A percentile compares a stretch with the other conserved stretches of the same genome.
Evolutionary conservation across 2,329 filamentous ascomycete species (phyloP).

Genomic region (Xylariomycetidae sp.): DNA sequence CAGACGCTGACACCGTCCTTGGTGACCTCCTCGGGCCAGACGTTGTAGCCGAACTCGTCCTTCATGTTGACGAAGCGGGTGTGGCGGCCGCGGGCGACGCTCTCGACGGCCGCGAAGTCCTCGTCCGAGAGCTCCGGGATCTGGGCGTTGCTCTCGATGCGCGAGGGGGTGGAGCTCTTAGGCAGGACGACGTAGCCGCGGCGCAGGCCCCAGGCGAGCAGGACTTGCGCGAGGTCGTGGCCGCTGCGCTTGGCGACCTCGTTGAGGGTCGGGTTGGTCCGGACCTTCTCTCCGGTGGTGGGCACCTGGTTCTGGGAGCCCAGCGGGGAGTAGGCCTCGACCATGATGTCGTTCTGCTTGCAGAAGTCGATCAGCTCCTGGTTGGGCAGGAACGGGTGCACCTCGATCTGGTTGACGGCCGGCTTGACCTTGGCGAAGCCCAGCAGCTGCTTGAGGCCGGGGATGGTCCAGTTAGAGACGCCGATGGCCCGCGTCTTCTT

Average conservation of each 20-base stretch:
- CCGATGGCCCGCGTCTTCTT: slow-evolving; percentile 36
- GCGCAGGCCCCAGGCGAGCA: slow-evolving; percentile 62
- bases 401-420: slow-evolving; percentile 41
- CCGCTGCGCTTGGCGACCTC: slow-evolving; percentile 53
- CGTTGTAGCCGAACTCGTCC: slow-evolving; percentile 71
- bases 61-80: slow-evolving; percentile 78
- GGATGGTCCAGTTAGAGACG: slow-evolving; percentile 41
- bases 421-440: slow-evolving; percentile 34
- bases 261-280: slow-evolving; percentile 54
- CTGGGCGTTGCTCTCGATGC: slow-evolving; percentile 62
- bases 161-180: slow-evolving; percentile 63
- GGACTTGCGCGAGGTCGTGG: slow-evolving; percentile 55
- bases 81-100: slow-evolving; percentile 61
- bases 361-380: slow-evolving; percentile 49
- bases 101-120: slow-evolving; percentile 59
- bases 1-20: slow-evolving; percentile 11
- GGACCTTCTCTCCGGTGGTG: slow-evolving; percentile 61
- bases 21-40: slow-evolving; percentile 56
- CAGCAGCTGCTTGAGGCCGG: slow-evolving; percentile 35
- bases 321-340: slow-evolving; percentile 46
- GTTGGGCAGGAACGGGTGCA: slow-evolving; percentile 44
- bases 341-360: slow-evolving; percentile 45
- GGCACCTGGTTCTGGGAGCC: slow-evolving; percentile 67
- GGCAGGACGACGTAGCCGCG: slow-evolving; percentile 64
- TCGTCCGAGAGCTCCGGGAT: slow-evolving; percentile 50